phyloP scores from a whole-genome alignment of 2,329 filamentous ascomycete genomes.

The Diaporthe helianthi region DNA sequence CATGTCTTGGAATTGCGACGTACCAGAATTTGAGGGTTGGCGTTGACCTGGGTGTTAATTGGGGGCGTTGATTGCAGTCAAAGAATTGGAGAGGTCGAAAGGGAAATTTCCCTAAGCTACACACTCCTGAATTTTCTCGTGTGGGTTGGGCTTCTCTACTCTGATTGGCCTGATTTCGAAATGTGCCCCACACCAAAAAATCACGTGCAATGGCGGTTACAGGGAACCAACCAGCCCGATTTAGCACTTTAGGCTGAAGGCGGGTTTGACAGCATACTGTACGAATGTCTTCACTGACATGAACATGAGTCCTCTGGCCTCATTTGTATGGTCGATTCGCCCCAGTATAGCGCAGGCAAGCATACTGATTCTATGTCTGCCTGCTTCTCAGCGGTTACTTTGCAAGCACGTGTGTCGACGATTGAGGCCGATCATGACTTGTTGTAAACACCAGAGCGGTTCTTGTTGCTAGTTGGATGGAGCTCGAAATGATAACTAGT shows the following conservation, averaged over 20 bases:
- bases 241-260: background rate
- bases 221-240: background rate
- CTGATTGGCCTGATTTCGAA: background rate
- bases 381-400: background rate
- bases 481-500: background rate
- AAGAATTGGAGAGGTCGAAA: slow-evolving; percentile 9
- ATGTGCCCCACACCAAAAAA: background rate
- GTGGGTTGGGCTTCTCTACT: slow-evolving; percentile 15
- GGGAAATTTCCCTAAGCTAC: slow-evolving; percentile 25
- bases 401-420: background rate
- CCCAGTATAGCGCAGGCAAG: too few relatives aligned
- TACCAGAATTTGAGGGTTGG: slow-evolving; percentile 32
- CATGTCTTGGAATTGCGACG: slow-evolving; percentile 11
- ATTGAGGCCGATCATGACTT: background rate
- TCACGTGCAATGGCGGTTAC: slow-evolving; percentile 15
- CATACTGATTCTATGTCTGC: background rate
- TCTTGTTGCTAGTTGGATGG: background rate
- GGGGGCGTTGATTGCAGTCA: slow-evolving; percentile 12
- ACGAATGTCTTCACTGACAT: background rate
- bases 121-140: slow-evolving; percentile 32
- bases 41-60: slow-evolving; percentile 32
- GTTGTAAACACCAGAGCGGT: too few relatives aligned
- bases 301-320: background rate
- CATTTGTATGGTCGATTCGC: background rate
- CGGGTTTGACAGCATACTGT: background rate